Percentiles rank a stretch among this genome's conserved stretches.
phyloP scores from a whole-genome alignment of 2,329 filamentous ascomycete species.

The Macroventuria anomochaeta region DNA sequence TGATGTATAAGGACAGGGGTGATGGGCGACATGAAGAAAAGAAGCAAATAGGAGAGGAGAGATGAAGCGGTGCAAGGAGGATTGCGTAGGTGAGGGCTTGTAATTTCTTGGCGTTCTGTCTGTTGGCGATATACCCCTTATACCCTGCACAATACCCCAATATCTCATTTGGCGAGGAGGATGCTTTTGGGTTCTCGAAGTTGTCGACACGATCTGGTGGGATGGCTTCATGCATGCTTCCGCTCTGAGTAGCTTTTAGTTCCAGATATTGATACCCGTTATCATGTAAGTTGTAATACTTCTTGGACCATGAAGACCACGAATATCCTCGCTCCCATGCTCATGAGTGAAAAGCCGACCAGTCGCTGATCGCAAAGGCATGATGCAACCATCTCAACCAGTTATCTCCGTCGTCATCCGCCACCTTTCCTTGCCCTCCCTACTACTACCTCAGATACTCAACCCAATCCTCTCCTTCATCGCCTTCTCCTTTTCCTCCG shows the following conservation, averaged over 20 bases:
- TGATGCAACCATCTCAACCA: neutral
- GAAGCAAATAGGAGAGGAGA: too few relatives aligned
- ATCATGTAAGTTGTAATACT: neutral
- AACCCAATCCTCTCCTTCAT: slow-evolving; percentile 29
- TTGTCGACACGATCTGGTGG: too few relatives aligned
- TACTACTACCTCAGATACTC: slow-evolving; percentile 21
- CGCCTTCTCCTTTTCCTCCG: slow-evolving; percentile 8
- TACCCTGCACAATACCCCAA: slow-evolving; percentile 7
- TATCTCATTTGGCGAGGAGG: neutral
- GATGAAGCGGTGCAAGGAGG: too few relatives aligned
- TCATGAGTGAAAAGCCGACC: too few relatives aligned
- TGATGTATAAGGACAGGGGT: slow-evolving; percentile 29
- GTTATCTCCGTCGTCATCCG: too few relatives aligned
- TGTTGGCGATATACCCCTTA: slow-evolving; percentile 28
- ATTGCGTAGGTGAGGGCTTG: too few relatives aligned
- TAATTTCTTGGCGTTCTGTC: slow-evolving; percentile 9
- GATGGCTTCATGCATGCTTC: neutral
- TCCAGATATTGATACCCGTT: neutral
- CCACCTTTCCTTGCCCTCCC: neutral
- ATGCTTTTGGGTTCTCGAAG: too few relatives aligned
- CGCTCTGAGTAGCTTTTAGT: neutral
- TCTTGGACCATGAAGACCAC: too few relatives aligned
- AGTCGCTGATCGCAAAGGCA: too few relatives aligned
- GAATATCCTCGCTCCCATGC: too few relatives aligned
- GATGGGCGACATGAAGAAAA: too few relatives aligned